These are phyloP conservation scores for Leptoxyphium fumago DNA, from an alignment of 2,329 filamentous ascomycete genomes.

Conservation along the genomic window DNA sequence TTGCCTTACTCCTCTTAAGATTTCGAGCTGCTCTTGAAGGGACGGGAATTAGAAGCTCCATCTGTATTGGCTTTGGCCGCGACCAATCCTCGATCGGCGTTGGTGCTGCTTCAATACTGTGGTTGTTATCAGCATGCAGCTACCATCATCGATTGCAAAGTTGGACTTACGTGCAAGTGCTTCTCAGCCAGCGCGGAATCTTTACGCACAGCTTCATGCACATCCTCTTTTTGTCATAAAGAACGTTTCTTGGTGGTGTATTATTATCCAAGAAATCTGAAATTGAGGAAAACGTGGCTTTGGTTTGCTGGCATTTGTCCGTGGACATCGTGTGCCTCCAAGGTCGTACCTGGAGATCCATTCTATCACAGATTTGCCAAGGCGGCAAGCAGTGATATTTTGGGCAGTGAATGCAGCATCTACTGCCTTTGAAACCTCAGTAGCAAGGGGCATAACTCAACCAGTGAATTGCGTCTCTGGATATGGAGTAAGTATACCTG, in stretches of 20 bases:
- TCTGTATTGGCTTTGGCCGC: not conserved
- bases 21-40: not conserved
- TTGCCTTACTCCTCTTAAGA: not conserved
- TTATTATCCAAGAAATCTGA: not conserved
- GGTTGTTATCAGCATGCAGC: not conserved
- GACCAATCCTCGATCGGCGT: not conserved
- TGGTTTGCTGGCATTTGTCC: not conserved
- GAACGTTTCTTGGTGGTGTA: not conserved
- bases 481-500: not conserved
- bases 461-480: not conserved
- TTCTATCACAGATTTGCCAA: not conserved
- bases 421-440: not conserved
- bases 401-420: too few relatives aligned
- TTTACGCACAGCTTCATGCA: not conserved
- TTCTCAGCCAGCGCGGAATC: not conserved
- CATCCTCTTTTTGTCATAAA: too few relatives aligned
- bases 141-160: not conserved
- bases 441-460: not conserved
- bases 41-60: not conserved
- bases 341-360: not conserved
- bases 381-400: not conserved
- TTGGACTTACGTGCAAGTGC: not conserved
- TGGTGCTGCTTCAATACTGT: not conserved
- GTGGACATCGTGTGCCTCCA: not conserved
- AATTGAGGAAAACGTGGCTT: not conserved